Base-by-base conservation (phyloP, 2,329 filamentous ascomycete species). In the Xylariaceae sp. region DNA sequence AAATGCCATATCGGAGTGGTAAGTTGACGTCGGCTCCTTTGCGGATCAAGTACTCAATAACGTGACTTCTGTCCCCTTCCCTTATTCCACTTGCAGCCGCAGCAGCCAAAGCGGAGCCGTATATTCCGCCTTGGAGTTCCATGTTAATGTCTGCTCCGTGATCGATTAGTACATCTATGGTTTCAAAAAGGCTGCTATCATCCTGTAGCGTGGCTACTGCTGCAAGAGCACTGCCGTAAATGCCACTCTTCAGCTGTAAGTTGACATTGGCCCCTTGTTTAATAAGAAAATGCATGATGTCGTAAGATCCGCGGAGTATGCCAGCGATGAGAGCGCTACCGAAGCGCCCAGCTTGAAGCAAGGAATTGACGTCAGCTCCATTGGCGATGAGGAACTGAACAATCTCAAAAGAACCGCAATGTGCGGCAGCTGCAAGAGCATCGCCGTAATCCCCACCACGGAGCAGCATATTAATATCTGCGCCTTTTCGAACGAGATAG, bases 401-500 rank as follows among this genome's bases (percentile, higher is more conserved):
- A 10, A 44, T 47, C 6, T 54, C 28, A 6, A 13, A 7, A 9
- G 14, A 1, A 6, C 12, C n/a, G 2, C 1, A 1, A 10, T 3
- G 1, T 42, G n/a, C 31, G 10, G 42, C 50, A 4, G 17, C 9
- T 1, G 17, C 45, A 19, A 54, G 44, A 14, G 48, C 52, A 19
- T 31, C 39, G 13, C 39, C 44, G n/a, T 40, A 40, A 3, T 9
- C 1, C 11, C 50, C 50, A 2, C 10, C 28, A 5, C 45, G 40
- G 13, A 45, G 40, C 13, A 17, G 28, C 17, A 48, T 31, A 18
- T 51, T 48, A 10, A 55, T 17, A 18, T 55, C 31, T 38, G 51
- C 47, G 17, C 48, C 48, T n/a, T 47, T 18, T 12, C 38, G 16
- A 31, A 50, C 34, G 5, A 50, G 31, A 19, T 50, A 16, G 9